Evolutionary conservation across 352 stramenopile species (phyloP), one percentile per base, ranked within the genome.

Genomic region (Phytophthora crassamura): DNA sequence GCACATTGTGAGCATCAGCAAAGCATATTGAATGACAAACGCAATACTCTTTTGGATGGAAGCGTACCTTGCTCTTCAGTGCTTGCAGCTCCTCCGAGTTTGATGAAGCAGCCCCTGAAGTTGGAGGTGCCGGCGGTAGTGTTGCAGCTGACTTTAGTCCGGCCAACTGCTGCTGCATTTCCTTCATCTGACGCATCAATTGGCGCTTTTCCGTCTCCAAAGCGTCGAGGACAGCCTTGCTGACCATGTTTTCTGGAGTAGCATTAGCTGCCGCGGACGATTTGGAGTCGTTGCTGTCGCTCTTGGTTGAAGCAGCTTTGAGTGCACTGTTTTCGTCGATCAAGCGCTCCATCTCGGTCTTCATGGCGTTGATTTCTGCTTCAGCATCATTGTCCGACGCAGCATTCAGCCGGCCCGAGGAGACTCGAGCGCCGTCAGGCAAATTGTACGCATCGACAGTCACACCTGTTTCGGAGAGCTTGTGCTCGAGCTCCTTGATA

Each of bases 271-370:
- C 43, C n/a, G 50, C 3, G 16, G 60, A 28, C 0, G 55, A 12
- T 14, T 70, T 67, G 2, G 22, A 42, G 11, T 64, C 49, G 5
- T 34, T 73, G 30, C 22, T 65, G 4, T 14, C 55, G 10, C 38
- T 5, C 28, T 67, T 63, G 9, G 51, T 52, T 34, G 55, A 40
- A 32, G 46, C 49, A 28, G 63, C 66, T 50, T 77, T 72, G 0
- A 94, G 65, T 15, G 59, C 20, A 53, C 80, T 86, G 58, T 93
- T 93, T 34, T 93, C 83, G 16, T 88, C 80, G 35, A 86, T 72
- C 38, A 91, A 81, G 3, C 78, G 76, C 42, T 91, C 79, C 59
- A 93, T 89, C 43, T 93, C 83, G 1, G 78, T 64, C 62, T 92
- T 91, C 75, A 94, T 89, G 4, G 75, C 74, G 15, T 79, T 74